These are phyloP conservation scores for Auxenochlorella protothecoides DNA, from an alignment of 139 green algal genomes.

Conservation along the genomic window DNA sequence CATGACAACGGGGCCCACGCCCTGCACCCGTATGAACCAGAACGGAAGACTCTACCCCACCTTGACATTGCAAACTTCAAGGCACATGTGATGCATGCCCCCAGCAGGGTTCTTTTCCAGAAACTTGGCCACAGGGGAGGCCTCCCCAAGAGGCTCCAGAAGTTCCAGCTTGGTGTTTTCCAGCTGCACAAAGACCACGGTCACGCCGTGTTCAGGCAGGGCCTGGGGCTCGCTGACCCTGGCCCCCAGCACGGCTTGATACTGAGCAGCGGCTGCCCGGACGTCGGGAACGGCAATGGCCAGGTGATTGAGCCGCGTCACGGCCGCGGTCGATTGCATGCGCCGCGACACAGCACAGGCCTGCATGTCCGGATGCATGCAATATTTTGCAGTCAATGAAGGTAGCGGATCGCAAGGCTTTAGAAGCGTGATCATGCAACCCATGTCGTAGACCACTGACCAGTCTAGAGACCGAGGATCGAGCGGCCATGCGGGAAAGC, in stretches of 20 bases:
- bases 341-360: too few relatives aligned
- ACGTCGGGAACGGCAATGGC: constrained; percentile 52
- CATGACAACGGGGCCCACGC: background rate
- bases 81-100: constrained; percentile 55
- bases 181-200: constrained; percentile 53
- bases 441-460: too few relatives aligned
- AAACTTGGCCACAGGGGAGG: constrained; percentile 43
- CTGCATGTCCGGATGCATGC: too few relatives aligned
- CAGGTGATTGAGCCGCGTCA: constrained; percentile 49
- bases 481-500: too few relatives aligned
- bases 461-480: background rate
- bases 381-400: too few relatives aligned
- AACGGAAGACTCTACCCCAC: background rate
- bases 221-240: constrained; percentile 34
- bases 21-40: background rate
- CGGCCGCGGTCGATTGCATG: background rate
- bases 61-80: constrained; percentile 37
- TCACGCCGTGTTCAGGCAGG: constrained; percentile 52
- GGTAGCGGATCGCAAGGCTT: too few relatives aligned
- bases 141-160: constrained; percentile 41
- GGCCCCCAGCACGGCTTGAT: constrained; percentile 34
- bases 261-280: constrained; percentile 31
- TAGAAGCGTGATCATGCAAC: too few relatives aligned
- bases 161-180: constrained; percentile 52
- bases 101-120: constrained; percentile 40